phyloP scores from a whole-genome alignment of 2,329 filamentous ascomycete species.

The Thielaviopsis populi region DNA sequence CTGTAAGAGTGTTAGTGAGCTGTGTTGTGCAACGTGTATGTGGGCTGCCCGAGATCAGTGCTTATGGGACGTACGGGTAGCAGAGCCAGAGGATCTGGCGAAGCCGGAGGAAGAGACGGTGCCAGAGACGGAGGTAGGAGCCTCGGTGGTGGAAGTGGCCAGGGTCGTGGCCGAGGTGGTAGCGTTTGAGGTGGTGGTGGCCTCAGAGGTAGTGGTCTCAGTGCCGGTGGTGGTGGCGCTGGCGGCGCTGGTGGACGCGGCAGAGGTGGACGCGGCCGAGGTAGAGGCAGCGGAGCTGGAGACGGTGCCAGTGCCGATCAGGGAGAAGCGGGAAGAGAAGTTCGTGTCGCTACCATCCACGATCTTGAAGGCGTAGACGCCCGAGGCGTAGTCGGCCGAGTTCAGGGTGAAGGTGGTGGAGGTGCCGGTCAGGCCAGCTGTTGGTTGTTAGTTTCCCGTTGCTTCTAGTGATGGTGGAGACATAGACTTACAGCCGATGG shows the following conservation, averaged over 20 bases:
- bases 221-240: constrained; percentile 17
- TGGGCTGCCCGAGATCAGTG: neutral
- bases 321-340: constrained; percentile 30
- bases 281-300: constrained; percentile 7
- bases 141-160: constrained; percentile 18
- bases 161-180: constrained; percentile 13
- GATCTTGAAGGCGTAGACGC: constrained; percentile 33
- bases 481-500: constrained; percentile 36
- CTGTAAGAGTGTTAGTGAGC: neutral
- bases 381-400: constrained; percentile 25
- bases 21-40: too few species aligned
- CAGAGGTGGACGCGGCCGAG: neutral
- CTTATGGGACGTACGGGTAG: constrained; percentile 14
- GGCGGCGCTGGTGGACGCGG: constrained; percentile 16
- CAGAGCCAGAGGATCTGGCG: constrained; percentile 10
- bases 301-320: constrained; percentile 22
- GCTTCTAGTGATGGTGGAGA: too few species aligned
- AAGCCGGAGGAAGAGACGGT: constrained; percentile 13
- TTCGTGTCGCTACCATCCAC: constrained; percentile 27
- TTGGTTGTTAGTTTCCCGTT: neutral
- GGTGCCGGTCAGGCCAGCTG: constrained; percentile 25
- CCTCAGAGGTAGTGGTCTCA: constrained; percentile 16
- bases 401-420: constrained; percentile 28
- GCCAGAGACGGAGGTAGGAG: constrained; percentile 18
- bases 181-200: constrained; percentile 19